phyloP scores from a whole-genome alignment of 2,329 filamentous ascomycete species.

The Phoma herbarum region DNA sequence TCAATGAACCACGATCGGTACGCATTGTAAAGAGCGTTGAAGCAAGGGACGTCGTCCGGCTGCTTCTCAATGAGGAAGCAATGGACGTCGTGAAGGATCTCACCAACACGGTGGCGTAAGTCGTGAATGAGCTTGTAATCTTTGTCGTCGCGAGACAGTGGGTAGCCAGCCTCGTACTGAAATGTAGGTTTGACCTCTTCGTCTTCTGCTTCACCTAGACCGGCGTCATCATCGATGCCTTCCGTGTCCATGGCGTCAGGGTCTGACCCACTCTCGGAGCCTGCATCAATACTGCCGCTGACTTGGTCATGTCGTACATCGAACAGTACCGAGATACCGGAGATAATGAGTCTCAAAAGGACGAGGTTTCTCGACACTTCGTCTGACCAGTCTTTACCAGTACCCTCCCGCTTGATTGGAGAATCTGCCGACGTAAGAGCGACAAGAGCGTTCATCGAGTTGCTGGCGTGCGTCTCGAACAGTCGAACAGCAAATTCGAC shows the following conservation, averaged over 20 bases:
- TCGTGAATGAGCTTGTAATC: slow-evolving; percentile 79
- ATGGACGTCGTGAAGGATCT: slow-evolving; percentile 84
- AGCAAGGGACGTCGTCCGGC: slow-evolving; percentile 95
- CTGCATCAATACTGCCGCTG: slow-evolving; percentile 49
- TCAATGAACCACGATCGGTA: slow-evolving; percentile 98
- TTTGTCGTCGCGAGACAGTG: slow-evolving; percentile 68
- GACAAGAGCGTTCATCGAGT: slow-evolving; percentile 76
- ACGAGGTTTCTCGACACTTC: slow-evolving; percentile 91
- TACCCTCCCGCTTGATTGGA: slow-evolving; percentile 87
- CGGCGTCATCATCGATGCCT: slow-evolving; percentile 59
- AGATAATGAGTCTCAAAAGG: slow-evolving; percentile 86
- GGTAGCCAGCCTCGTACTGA: slow-evolving; percentile 87
- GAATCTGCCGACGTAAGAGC: slow-evolving; percentile 83
- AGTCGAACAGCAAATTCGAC: slow-evolving; percentile 88
- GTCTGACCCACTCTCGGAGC: slow-evolving; percentile 60
- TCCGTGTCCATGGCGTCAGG: slow-evolving; percentile 56
- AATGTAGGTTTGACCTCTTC: slow-evolving; percentile 87
- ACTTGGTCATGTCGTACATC: slow-evolving; percentile 66
- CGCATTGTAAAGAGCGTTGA: slow-evolving; percentile 89
- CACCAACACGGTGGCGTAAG: slow-evolving; percentile 80
- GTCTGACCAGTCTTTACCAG: slow-evolving; percentile 98
- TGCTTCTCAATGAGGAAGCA: slow-evolving; percentile 82
- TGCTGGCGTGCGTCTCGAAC: slow-evolving; percentile 83
- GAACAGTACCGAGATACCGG: slow-evolving; percentile 89
- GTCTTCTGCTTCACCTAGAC: slow-evolving; percentile 74